Evolutionary conservation across 148 eudicot species (phyloP), one percentile per base, ranked within the genome.

Genomic region (Rhododendron vialii): DNA sequence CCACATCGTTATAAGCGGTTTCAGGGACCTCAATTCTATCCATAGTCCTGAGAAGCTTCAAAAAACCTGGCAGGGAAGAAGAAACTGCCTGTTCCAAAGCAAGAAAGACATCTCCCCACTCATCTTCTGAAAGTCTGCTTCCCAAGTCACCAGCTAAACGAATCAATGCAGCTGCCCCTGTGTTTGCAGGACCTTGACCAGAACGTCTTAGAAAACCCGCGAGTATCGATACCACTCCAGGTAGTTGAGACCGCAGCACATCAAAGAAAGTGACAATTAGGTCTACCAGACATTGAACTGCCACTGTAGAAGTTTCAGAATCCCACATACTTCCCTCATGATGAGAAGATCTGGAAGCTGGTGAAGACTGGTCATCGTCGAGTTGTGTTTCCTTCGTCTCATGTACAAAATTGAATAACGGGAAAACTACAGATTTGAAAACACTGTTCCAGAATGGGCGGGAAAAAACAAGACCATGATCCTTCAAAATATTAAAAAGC

Each of bases 401-500:
- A 83, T 85, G 86, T 28, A 88, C 86, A 84, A 85, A 73, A 73
- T 79, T 87, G 88, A 98, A 96, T 84, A 98, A 88, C 8, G 99
- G 99, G 84, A 92, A 95, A 78, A 98, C 90, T 84, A 95, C 96
- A 89, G 90, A 84, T 79, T 86, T 90, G 91, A 93, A 91, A 85
- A 98, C 88, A 87, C 87, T 88, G 75, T 85, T 90, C 99, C 99
- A 98, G 83, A 98, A 98, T 82, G 92, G 88, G 55, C 89, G 92
- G 17, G 99, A 90, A 87, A 98, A 98, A 79, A 94, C 94, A 86
- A 90, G 93, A 63, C 99, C 99, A 57, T 98, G 99, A 93, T 98
- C 99, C 95, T 92, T 95, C 90, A 98, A 93, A 87, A 98, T 98
- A 93, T 98, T 95, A 82, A 98, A 98, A 61, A 95, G 93, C 85